Evolutionary conservation across 148 eudicot genomes (phyloP), one percentile per base, ranked within the genome.

Genomic region (Dysphania ambrosioides): DNA sequence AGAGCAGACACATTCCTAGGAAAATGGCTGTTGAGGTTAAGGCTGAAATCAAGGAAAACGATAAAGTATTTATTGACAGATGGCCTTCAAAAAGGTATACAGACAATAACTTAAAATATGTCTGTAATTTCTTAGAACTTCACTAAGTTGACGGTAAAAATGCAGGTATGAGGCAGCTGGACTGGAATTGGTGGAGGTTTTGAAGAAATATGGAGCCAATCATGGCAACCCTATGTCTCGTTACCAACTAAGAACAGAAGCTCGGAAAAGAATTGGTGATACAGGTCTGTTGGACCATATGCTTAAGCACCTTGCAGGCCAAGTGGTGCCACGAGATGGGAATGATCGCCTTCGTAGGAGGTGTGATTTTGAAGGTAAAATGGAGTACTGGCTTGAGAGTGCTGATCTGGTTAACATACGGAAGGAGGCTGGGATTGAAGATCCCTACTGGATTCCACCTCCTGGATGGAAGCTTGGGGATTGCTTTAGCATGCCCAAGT

Each of bases 401-500:
- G 90, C 97, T 62, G 87, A 94, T 71, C 93, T 94, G 56, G 87
- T 74, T 55, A 78, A 80, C 31, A 66, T 91, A 56, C 82, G 98
- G 79, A 87, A 78, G 77, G 83, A 91, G 27, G 96, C 91, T 69
- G 98, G 96, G 21, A 85, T 94, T 24, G 67, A 76, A 41, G 98
- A 94, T 79, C 98, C 98, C 40, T 94, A 86, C 63, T 94, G 98
- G 97, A 85, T 79, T 26, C 98, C 98, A 67, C 98, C 98, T 71
- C 93, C 91, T 69, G 97, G 97, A 27, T 94, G 98, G 98, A 81
- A 84, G 70, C 87, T 77, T 51, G 97, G 98, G 32, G 98, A 94
- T 67, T 74, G 79, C 62, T 61, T 78, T 0, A 66, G 12, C 56
- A 19, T 73, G 68, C 80, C 77, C 51, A 66, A 74, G 26, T 72